Base-by-base conservation (phyloP, 306 rosid genomes). In the Malus fusca region DNA sequence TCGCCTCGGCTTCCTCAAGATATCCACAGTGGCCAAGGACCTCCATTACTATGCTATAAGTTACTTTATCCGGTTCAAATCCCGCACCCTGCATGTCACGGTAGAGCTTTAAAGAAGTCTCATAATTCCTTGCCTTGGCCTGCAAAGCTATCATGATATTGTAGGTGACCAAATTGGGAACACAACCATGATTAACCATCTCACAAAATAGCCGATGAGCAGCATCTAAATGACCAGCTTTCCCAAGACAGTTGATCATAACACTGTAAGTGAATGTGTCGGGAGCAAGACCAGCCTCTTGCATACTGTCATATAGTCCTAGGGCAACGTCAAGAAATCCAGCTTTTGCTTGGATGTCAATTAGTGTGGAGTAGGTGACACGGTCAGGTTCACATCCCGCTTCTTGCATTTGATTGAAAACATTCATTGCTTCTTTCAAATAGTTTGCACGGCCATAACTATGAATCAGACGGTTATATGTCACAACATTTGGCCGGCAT, bases 241-340 rank as follows among this genome's bases (percentile, higher is more conserved):
- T 94, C 42, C 98, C 98, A 26, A 94, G 92, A 80, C 98, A 92
- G 85, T 94, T 92, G 79, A 94, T 94, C 76, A 92, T 90, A 63
- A 94, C 98, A 79, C 98, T 94, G 88, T 92, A 94, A 68, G 98
- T 94, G 75, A 94, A 94, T 52, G 98, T 94, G 79, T 94, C 98
- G 0, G 97, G 97, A 37, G 95, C 81, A 75, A 94, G 97, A 55
- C 97, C 98, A 56, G 85, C 94, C 78, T 85, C 85, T 81, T 86
- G 96, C 98, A 94, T 94, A 85, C 82, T 82, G 51, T 92, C 95
- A 60, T 94, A 94, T 87, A 94, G 89, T 43, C 84, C 67, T 84
- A 94, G 87, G 64, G 98, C 97, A 66, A 88, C 81, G 73, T 94
- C 97, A 75, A 94, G 96, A 83, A 56, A 92, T 42, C 98, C 97